These are phyloP conservation scores for Penicillium desertorum DNA, from an alignment of 495 filamentous ascomycete genomes.

Conservation along the genomic window DNA sequence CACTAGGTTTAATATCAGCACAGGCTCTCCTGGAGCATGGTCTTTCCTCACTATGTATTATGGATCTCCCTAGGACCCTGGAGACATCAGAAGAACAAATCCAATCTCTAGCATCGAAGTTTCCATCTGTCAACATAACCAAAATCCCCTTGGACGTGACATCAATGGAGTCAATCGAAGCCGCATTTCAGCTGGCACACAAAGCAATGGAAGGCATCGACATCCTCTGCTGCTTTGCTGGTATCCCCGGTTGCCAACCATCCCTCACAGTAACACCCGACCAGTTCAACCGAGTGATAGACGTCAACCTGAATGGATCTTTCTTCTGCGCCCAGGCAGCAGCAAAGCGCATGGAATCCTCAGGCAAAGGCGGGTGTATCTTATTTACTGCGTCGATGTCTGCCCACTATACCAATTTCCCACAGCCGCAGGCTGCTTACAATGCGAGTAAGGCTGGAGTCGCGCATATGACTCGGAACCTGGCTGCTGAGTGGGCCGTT, in stretches of 20 bases:
- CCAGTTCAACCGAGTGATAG: slow-evolving; percentile 60
- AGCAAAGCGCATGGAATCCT: slow-evolving; percentile 53
- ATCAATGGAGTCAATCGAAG: slow-evolving; percentile 46
- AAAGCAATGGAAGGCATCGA: slow-evolving; percentile 54
- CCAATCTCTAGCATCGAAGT: slow-evolving; percentile 45
- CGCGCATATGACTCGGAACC: slow-evolving; percentile 54
- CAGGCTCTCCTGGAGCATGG: slow-evolving; percentile 74
- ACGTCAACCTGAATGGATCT: slow-evolving; percentile 66
- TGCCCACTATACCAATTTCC: slow-evolving; percentile 64
- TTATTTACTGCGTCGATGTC: slow-evolving; percentile 68
- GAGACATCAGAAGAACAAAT: slow-evolving; percentile 44
- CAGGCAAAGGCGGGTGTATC: slow-evolving; percentile 58
- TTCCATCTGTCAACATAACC: slow-evolving; percentile 51
- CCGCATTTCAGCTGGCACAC: slow-evolving; percentile 40
- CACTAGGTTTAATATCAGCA: slow-evolving; percentile 58
- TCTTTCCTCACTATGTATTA: slow-evolving; percentile 56
- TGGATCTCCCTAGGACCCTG: slow-evolving; percentile 53
- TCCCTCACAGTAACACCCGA: slow-evolving; percentile 54
- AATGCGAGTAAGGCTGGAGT: slow-evolving; percentile 69
- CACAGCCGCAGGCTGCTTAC: slow-evolving; percentile 68
- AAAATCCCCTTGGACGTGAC: slow-evolving; percentile 60
- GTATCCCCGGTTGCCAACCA: slow-evolving; percentile 60
- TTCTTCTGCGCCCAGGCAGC: slow-evolving; percentile 69
- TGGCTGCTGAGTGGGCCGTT: slow-evolving; percentile 67
- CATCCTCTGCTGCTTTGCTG: slow-evolving; percentile 65